These are phyloP conservation scores for Brassica napus DNA, from an alignment of 345 rosid species.

Conservation along the genomic window Da-Ae NC_063447.1:45843501-45844000, in stretches of 20 bases:
- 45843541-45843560: neutral
- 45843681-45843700: neutral
- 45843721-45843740: neutral
- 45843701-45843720: neutral
- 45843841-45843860: neutral
- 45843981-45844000: neutral
- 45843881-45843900: neutral
- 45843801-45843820: neutral
- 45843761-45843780: neutral
- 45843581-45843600: neutral
- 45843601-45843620: neutral
- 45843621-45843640: neutral
- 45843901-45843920: neutral
- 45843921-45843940: neutral
- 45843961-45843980: neutral
- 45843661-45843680: neutral
- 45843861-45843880: neutral
- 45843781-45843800: neutral
- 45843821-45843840: neutral
- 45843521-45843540: neutral
- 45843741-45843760: neutral
- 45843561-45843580: neutral
- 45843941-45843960: neutral
- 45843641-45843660: neutral
- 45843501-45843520: slow-evolving; percentile 1